Evolutionary conservation across 352 stramenopile genomes (phyloP), one percentile per base, ranked within the genome.

Genomic region (Thalassiosira livingstoniorum): DNA sequence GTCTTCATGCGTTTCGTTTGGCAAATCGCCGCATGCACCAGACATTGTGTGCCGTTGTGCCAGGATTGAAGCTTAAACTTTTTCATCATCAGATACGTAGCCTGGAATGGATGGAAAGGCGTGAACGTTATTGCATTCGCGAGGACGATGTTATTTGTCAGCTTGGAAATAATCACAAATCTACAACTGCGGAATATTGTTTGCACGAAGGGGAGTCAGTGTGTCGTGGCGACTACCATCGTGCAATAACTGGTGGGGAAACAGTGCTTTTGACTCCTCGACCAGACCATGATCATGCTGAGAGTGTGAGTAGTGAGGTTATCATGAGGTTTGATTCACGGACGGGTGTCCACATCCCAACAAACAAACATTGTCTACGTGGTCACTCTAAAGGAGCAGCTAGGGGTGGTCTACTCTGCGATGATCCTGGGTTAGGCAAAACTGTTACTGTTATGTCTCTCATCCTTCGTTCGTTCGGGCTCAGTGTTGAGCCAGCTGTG

Each of bases 361-460:
- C 47, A 53, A 57, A 71, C 37, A 47, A 27, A 23, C n/a, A 31
- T 31, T 42, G 29, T 54, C 10, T 55, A 37, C 7, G 21, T 29
- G 4, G 11, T 58, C 27, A 5, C n/a, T 58, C 11, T 63, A n/a
- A 21, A 63, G 37, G 21, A n/a, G 45, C 39, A 65, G 78, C 78
- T 23, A 70, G 71, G 61, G 78, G 78, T 18, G 78, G 78, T 37
- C 67, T 29, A 47, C 78, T 97, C 10, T 96, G 90, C 70, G 95
- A 97, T 84, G 94, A 97, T 84, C 94, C 94, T 43, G 94, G 95
- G 1, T 85, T 97, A 25, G 47, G 93, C 23, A 97, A 97, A 80
- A 97, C 95, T 37, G 93, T 97, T 51, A 96, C 94, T 2, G 83
- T 96, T 10, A 65, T 97, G n/a, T 92, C 91, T 23, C 72, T 96